Evolutionary conservation across 1,284 basidiomycete species (phyloP).

Genomic region (Ceratobasidium sp.): DNA sequence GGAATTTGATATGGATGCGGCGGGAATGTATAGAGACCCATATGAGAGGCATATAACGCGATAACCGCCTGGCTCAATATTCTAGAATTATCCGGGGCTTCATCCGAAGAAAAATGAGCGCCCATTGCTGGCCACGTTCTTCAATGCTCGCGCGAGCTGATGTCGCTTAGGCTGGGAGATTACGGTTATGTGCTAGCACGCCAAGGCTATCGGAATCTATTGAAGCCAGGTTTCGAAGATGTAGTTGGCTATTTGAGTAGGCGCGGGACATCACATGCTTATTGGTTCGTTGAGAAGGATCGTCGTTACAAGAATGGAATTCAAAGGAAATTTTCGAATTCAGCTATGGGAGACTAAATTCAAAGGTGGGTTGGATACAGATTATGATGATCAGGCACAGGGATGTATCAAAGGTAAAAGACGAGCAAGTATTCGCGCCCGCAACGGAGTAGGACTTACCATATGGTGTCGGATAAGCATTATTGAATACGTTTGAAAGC

Average conservation of each 20-base stretch:
- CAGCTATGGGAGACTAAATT: no score
- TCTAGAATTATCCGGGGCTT: not conserved
- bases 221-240: not conserved
- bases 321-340: not conserved
- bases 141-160: not conserved
- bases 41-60: not conserved
- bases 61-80: not conserved
- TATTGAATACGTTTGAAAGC: no score
- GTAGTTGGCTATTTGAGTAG: not conserved
- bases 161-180: not conserved
- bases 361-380: no score
- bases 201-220: constrained; percentile 2
- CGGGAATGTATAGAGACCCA: not conserved
- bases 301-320: not conserved
- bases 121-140: constrained; percentile 1
- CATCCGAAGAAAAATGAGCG: no score
- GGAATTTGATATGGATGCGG: not conserved
- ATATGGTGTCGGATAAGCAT: no score
- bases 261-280: not conserved
- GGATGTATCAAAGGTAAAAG: no score
- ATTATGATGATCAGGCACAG: no score
- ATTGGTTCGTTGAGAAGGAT: not conserved
- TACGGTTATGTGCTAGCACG: not conserved
- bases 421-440: no score
- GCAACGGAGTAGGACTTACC: no score